A percentile compares a stretch with the other conserved stretches of the same genome.
phyloP scores from a whole-genome alignment of 495 filamentous ascomycete genomes.

The Elasticomyces elasticus region DNA sequence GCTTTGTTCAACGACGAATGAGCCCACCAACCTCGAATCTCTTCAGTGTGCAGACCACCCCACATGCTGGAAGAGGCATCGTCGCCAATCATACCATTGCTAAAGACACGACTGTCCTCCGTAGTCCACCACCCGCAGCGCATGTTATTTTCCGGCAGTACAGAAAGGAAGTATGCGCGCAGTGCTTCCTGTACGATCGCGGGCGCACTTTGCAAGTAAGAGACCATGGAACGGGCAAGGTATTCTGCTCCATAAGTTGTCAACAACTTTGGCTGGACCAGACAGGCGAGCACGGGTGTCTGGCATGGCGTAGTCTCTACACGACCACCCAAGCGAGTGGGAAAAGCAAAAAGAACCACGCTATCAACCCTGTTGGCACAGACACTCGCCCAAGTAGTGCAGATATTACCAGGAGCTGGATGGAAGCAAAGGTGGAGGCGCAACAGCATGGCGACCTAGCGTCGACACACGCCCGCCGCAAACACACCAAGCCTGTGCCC shows the following conservation, averaged over 20 bases:
- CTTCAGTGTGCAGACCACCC: slow-evolving; percentile 24
- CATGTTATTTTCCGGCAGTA: slow-evolving; percentile 29
- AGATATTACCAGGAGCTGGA: background rate
- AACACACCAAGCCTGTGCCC: background rate
- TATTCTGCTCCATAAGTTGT: slow-evolving; percentile 27
- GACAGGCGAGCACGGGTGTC: slow-evolving; percentile 19
- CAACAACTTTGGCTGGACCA: slow-evolving; percentile 17
- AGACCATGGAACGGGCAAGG: slow-evolving; percentile 21
- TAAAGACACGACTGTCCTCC: slow-evolving; percentile 18
- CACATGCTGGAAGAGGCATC: slow-evolving; percentile 28
- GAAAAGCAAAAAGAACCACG: background rate
- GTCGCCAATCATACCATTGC: slow-evolving; percentile 23
- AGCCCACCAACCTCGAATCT: slow-evolving; percentile 13
- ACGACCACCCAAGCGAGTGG: background rate
- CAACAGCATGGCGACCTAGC: background rate
- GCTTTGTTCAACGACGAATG: slow-evolving; percentile 10
- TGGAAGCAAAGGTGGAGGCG: background rate
- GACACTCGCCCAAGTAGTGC: background rate
- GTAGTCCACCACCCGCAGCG: slow-evolving; percentile 14
- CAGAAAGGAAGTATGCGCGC: slow-evolving; percentile 32
- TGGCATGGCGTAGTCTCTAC: slow-evolving; percentile 21
- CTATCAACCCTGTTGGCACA: background rate
- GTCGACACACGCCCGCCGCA: background rate
- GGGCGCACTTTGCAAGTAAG: slow-evolving; percentile 24
- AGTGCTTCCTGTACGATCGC: slow-evolving; percentile 31